Evolutionary conservation across 805 yeast species (phyloP), one percentile per base, ranked within the genome.

Genomic region (Metschnikowia arizonensis): DNA sequence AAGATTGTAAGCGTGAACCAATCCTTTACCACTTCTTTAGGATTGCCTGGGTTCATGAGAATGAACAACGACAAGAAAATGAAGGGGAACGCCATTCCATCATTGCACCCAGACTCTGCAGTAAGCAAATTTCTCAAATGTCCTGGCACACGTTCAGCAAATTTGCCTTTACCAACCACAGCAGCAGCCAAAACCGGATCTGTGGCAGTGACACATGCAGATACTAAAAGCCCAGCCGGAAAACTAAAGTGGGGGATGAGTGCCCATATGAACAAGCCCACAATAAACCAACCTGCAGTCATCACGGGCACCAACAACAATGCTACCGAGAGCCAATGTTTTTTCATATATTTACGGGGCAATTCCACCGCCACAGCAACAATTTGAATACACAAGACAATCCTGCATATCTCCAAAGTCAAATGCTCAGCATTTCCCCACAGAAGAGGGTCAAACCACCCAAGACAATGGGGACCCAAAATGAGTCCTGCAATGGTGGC

Each of bases 141-240:
- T n/a, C 95, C 96, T 1, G 96, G 95, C 14, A 89, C 95, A 45
- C 96, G 77, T 58, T 79, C 79, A 11, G 96, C 96, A 62, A 89
- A 89, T 60, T 87, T 86, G 53, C 96, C 96, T 57, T 86, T 89
- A 63, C 96, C 96, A 9, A 89, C 96, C 31, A 89, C 96, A 2
- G 97, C 96, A 14, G 96, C 93, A 2, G 97, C 96, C 58, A 89
- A 73, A 33, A 89, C 93, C 5, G 97, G 97, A 66, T 89, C 97
- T 0, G 97, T 90, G 2, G 97, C 97, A 0, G 97, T 90, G 37
- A 89, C 82, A 62, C 96, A 88, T 1, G 95, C 96, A 26, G 90
- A 78, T 1, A 89, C 80, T 39, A 83, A 73, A 29, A 89, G 73
- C 2, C 88, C 82, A 40, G 82, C 86, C 17, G 85, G 63, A 68